Conservation (phyloP, 1,284 basidiomycete species). For the Cryptococcus floricola region DNA sequence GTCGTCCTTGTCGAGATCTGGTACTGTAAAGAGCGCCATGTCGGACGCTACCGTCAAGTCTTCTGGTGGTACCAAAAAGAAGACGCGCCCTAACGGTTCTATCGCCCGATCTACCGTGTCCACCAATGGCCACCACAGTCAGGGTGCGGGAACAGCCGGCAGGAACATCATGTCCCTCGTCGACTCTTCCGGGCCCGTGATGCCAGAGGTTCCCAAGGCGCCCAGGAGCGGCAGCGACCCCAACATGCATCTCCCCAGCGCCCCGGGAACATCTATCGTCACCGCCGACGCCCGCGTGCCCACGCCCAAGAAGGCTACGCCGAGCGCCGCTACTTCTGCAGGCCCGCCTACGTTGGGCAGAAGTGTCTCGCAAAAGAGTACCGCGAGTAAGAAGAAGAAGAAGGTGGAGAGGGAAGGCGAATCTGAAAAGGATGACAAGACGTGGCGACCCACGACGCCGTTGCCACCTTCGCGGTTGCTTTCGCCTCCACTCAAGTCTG, state of each 20-base stretch:
- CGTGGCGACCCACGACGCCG: conserved; percentile 22
- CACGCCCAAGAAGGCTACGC: background rate
- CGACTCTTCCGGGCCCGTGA: conserved; percentile 23
- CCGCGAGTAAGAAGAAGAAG: conserved; percentile 14
- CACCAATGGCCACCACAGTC: conserved; percentile 5
- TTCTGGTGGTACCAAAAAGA: conserved; percentile 21
- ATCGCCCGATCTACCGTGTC: conserved; percentile 27
- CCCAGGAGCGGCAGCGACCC: conserved; percentile 42
- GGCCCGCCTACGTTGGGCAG: conserved; percentile 6
- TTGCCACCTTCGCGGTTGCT: conserved; percentile 38
- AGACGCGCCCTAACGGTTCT: conserved; percentile 31
- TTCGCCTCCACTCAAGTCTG: conserved; percentile 47
- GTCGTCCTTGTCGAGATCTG: conserved; percentile 15
- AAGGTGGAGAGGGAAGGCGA: background rate
- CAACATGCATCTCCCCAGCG: conserved; percentile 37
- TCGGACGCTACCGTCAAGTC: conserved; percentile 23
- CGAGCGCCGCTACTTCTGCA: background rate
- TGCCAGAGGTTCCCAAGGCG: conserved; percentile 48
- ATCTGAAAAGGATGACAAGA: background rate
- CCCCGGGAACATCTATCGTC: conserved; percentile 40
- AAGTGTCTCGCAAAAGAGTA: conserved; percentile 22
- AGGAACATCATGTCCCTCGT: conserved; percentile 41
- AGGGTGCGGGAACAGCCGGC: conserved; percentile 21
- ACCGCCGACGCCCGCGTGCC: conserved; percentile 5
- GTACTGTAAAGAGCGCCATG: conserved; percentile 27